A percentile compares a stretch with the other conserved stretches of the same genome.
Evolutionary conservation across 2,329 filamentous ascomycete genomes (phyloP).

Genomic region (Xenosphaeropsis pyriputrescens): DNA sequence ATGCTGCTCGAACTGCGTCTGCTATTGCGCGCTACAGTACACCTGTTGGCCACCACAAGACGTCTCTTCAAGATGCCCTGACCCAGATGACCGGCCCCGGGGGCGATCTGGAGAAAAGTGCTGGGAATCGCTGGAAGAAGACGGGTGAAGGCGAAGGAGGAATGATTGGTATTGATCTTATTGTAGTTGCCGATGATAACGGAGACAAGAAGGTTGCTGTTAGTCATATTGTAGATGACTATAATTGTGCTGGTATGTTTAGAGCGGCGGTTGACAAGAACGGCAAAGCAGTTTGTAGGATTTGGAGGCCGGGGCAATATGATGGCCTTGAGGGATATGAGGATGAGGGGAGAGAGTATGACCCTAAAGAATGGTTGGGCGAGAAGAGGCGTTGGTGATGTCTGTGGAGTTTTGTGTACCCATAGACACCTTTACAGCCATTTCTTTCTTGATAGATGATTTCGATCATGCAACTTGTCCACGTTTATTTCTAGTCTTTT

Average conservation of each 20-base stretch:
- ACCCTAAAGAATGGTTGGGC: constrained; percentile 14
- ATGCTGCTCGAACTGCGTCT: constrained; percentile 56
- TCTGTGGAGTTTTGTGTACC: too few species aligned
- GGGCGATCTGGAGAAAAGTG: constrained; percentile 62
- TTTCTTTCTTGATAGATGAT: too few species aligned
- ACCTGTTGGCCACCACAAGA: constrained; percentile 3
- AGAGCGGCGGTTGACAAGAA: constrained; percentile 58
- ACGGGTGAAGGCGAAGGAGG: constrained; percentile 74
- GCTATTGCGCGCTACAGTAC: constrained; percentile 51
- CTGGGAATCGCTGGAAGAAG: constrained; percentile 55
- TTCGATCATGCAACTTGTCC: too few species aligned
- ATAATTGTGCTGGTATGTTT: constrained; percentile 82
- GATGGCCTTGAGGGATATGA: constrained; percentile 10
- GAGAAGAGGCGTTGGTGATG: constrained; percentile 3
- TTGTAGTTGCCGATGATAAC: constrained; percentile 27
- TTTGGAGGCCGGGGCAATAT: constrained; percentile 28
- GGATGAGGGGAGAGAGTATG: constrained; percentile 16
- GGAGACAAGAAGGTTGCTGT: constrained; percentile 25
- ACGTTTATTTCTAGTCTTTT: too few species aligned
- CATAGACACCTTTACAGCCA: too few species aligned
- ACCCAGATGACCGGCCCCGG: constrained; percentile 50
- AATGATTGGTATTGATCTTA: constrained; percentile 66
- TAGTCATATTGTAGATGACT: constrained; percentile 54
- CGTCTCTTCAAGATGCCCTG: constrained; percentile 40
- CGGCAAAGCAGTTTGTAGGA: constrained; percentile 39